These are phyloP conservation scores for Prunus campanulata DNA, from an alignment of 306 rosid genomes.

Conservation along the genomic window DNA sequence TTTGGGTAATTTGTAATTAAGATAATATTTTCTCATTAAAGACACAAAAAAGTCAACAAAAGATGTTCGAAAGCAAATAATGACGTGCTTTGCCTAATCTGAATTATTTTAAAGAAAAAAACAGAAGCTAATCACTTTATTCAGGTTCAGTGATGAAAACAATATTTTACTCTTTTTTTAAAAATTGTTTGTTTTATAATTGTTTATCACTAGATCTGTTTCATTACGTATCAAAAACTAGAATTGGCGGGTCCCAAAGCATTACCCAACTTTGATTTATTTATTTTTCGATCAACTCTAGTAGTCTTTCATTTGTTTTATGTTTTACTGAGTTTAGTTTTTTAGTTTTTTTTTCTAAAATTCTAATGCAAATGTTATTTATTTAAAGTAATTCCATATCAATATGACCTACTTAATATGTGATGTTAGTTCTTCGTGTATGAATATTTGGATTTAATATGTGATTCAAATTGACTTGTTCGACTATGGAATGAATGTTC, in stretches of 20 bases:
- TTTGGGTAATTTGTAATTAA: not conserved
- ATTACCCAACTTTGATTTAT: not conserved
- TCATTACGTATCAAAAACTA: not conserved
- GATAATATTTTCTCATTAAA: too few relatives aligned
- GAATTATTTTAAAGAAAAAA: not conserved
- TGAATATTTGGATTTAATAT: not conserved
- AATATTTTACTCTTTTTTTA: too few relatives aligned
- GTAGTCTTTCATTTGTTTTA: not conserved
- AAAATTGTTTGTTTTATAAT: not conserved
- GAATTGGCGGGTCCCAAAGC: constrained; percentile 9
- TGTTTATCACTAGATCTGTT: not conserved
- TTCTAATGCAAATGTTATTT: not conserved
- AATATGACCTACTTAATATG: not conserved
- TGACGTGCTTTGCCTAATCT: not conserved
- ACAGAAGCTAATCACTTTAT: not conserved
- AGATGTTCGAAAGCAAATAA: not conserved
- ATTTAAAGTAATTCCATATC: not conserved
- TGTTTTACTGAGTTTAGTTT: not conserved
- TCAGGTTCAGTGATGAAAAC: constrained; percentile 2
- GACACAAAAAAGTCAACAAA: not conserved
- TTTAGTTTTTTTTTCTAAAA: too few relatives aligned
- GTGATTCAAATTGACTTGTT: not conserved
- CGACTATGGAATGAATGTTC: too few relatives aligned
- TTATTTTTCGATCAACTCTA: not conserved
- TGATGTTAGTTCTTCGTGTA: too few relatives aligned